A percentile compares a stretch with the other conserved stretches of the same genome.
Evolutionary conservation across 345 rosid species (phyloP).

Genomic region (Linum usitatissimum): DNA sequence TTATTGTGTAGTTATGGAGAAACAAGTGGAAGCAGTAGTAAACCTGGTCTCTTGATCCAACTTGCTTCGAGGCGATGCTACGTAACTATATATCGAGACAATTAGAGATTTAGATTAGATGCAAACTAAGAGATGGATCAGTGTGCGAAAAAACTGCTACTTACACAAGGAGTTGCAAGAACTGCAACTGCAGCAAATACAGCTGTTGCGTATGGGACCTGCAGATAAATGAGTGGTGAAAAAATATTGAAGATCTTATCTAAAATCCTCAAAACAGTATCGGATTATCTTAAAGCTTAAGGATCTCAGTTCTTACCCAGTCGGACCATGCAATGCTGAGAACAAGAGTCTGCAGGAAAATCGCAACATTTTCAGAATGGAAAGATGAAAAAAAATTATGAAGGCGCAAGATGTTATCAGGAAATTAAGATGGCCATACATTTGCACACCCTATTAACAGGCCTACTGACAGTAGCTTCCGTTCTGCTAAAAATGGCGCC

Average conservation of each 20-base stretch:
- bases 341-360: slow-evolving; percentile 44
- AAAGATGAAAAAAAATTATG: neutral
- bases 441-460: slow-evolving; percentile 33
- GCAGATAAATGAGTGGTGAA: slow-evolving; percentile 6
- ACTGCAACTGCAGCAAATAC: slow-evolving; percentile 25
- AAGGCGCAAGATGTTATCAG: neutral
- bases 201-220: slow-evolving; percentile 72
- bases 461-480: slow-evolving; percentile 61
- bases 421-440: slow-evolving; percentile 22
- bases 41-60: slow-evolving; percentile 70
- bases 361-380: neutral
- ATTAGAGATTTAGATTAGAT: neutral
- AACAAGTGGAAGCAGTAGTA: too few species aligned
- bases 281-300: neutral
- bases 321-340: slow-evolving; percentile 65
- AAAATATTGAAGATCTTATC: neutral
- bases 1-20: too few species aligned
- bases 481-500: slow-evolving; percentile 46
- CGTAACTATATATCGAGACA: slow-evolving; percentile 29
- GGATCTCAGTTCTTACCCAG: slow-evolving; percentile 44
- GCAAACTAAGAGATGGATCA: neutral
- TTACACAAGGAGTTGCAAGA: slow-evolving; percentile 54
- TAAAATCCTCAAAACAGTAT: neutral
- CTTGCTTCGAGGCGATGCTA: slow-evolving; percentile 83
- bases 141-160: slow-evolving; percentile 12